Evolutionary conservation across 1,139 yeast genomes (phyloP), one percentile per base, ranked within the genome.

Genomic region (Debaryomycetaceae sp.): DNA sequence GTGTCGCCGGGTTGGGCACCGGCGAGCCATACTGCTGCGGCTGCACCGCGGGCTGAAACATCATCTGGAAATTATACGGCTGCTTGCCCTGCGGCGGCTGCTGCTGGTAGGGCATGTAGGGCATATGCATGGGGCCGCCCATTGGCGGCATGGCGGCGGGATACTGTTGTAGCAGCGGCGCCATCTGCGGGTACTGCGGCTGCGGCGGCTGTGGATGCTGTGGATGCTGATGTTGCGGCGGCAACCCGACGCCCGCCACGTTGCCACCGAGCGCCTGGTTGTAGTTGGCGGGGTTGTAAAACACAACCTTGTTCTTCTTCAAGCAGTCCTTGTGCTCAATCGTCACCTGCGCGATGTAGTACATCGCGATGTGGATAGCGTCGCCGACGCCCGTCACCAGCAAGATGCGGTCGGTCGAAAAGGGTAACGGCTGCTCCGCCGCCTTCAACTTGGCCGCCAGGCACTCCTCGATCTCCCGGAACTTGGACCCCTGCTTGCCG

Each of bases 311-410:
- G 46, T 62, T 59, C 43, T 67, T 64, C 38, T 69, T 73, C 36
- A 74, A 60, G 19, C 63, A 58, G 33, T 72, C 77, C 39, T 71
- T 71, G 48, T 76, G 80, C 41, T 78, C 83, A 37, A 75, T 53
- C 34, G 81, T 64, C 5, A 83, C 80, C 49, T 78, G 80, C 2
- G 83, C 76, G 35, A 85, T 70, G 48, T 81, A 81, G 51, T 79
- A 83, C 1, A 81, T 66, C 5, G 96, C 96, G 43, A 84, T 83
- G 48, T 84, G 94, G 31, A 88, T 75, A 3, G 95, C 89, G 56
- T 83, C 94, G 3, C 89, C 88, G 8, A 83, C 93, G 4, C 96
- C 96, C 10, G 71, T 64, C 13, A 88, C 71, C 18, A 78, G 69
- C 33, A 88, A 59, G 4, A 83, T 66, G 37, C 95, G 69, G 51